Base-by-base conservation (phyloP, 352 stramenopile species). In the Pythium sp. region DNA sequence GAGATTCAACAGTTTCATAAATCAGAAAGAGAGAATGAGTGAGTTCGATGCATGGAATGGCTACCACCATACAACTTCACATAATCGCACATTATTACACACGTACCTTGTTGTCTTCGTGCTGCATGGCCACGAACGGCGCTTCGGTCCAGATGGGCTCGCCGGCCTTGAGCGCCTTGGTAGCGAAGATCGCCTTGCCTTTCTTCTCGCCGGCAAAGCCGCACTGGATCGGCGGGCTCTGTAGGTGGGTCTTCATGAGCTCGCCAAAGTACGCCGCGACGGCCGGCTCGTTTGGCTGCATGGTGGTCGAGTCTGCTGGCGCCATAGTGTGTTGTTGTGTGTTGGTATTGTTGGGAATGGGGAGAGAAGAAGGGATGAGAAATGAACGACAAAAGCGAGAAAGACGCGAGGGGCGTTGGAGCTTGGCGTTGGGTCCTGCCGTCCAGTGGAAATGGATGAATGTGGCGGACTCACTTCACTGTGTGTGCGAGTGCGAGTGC, bases 181-280 rank as follows among this genome's bases (percentile, higher is more conserved):
- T 70, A 4, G 87, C 84, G 72, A 79, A 93, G 57, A 95, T 88
- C 28, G 77, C 86, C 61, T 93, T 93, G 64, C 87, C 87, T 62
- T 92, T 92, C 60, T 66, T 60, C n/a, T 83, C 77, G 30, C 70
- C 74, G 0, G 79, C 78, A 6, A 77, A 65, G 65, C 70, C 84
- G 67, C 84, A 92, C 47, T 60, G 61, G 62, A 92, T 87, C 6
- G 82, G 81, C 58, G 84, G 76, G 22, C 67, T 71, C 56, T 80
- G 73, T 28, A 92, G 72, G 24, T 86, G 74, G 55, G 74, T 75
- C 62, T 84, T 71, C 64, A 92, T 70, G 59, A 89, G 70, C 62
- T 77, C 79, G 46, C 87, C 69, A 67, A 92, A 92, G 77, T 89
- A 92, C 51, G 80, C 77, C 58, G 77, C 71, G 53, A 89, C 76